Conservation (phyloP, 2,329 filamentous ascomycete species). For the Fusarium sp. region DNA sequence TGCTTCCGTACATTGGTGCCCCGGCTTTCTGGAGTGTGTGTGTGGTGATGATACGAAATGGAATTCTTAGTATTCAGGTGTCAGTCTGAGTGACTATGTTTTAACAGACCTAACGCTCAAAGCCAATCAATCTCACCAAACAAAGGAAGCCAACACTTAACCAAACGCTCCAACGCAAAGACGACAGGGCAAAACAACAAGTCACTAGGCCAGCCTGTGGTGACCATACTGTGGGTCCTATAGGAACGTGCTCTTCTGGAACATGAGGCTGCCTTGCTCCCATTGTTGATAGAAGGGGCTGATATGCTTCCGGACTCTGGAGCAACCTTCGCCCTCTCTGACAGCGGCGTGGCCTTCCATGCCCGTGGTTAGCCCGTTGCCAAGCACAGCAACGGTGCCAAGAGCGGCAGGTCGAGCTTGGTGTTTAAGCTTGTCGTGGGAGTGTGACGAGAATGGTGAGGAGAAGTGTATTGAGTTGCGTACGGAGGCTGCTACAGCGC, state of each 20-base stretch:
- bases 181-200: constrained; percentile 9
- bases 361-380: constrained; percentile 19
- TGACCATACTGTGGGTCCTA: neutral
- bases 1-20: constrained; percentile 31
- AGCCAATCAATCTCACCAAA: constrained; percentile 2
- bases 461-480: constrained; percentile 37
- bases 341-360: constrained; percentile 21
- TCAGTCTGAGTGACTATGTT: neutral
- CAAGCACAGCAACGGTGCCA: constrained; percentile 38
- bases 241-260: constrained; percentile 20
- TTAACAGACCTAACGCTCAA: neutral
- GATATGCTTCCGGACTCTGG: constrained; percentile 34
- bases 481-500: constrained; percentile 36
- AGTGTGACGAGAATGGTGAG: constrained; percentile 21
- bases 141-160: neutral
- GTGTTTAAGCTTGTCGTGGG: constrained; percentile 36
- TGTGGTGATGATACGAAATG: constrained; percentile 1
- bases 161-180: neutral
- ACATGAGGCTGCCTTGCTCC: constrained; percentile 31
- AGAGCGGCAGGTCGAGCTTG: constrained; percentile 34
- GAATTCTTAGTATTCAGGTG: constrained; percentile 2
- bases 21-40: constrained; percentile 10
- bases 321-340: constrained; percentile 24
- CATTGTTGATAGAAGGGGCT: constrained; percentile 37
- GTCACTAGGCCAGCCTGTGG: neutral